Base-by-base conservation (phyloP, 2,329 filamentous ascomycete species). In the Epichloe coenophiala region DNA sequence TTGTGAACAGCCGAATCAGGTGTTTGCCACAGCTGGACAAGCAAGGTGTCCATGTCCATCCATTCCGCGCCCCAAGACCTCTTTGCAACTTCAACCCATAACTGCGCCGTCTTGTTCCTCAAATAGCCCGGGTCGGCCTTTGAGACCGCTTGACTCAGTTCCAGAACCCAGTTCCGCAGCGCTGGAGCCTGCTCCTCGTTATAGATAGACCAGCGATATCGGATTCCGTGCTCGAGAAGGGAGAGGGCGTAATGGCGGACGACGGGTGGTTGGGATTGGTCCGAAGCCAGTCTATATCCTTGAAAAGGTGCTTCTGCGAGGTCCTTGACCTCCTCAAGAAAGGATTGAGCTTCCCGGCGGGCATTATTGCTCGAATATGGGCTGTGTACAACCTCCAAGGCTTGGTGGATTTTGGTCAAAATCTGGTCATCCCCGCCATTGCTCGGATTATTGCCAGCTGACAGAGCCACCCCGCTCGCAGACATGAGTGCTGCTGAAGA, bases 51-150 rank as follows among this genome's bases (percentile, higher is more conserved):
- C 91, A 98, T 95, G 62, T 94, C 83, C 72, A 86, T 82, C 93
- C 94, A 98, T 54, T 93, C 86, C 35, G 80, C 75, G n/a, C 78
- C 88, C 93, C 93, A 98, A 63, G 81, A 86, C 60, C 91, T 80
- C 71, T 97, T 97, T 40, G 90, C 89, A 49, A 95, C 75, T 66
- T 97, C 93, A 7, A 90, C 87, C 93, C 93, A 98, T 54, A 98
- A 71, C 68, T 95, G 86, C 31, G 88, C 88, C 36, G 93, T 84
- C 71, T 98, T 98, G 74, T 95, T 97, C 58, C 91, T 79, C 56
- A 96, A 72, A 64, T 90, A 98, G 35, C 77, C 67, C 3, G 88
- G 87, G 63, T 97, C 91, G 19, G 81, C 76, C 44, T 77, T 76
- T 5, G 79, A 74, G 42, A 94, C 73, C 54, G 77, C 76, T 60